phyloP scores from a whole-genome alignment of 345 rosid genomes.

The Rhodamnia rubescens region DNA sequence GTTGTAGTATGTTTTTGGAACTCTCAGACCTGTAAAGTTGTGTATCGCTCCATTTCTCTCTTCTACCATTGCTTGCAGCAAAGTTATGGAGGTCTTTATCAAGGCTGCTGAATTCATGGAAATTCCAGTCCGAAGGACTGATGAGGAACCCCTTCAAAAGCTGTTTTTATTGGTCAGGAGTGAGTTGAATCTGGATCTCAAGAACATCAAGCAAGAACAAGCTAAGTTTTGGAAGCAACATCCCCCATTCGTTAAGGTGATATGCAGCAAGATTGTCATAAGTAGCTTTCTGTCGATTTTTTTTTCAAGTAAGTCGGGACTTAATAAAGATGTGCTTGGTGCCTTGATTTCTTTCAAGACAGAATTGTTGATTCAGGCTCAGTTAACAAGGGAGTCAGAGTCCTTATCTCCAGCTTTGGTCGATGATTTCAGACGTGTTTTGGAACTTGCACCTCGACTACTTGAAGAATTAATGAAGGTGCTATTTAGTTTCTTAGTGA shows the following conservation, averaged over 20 bases:
- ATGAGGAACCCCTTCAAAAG: conserved; percentile 94
- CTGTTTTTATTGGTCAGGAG: conserved; percentile 93
- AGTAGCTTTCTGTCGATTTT: not conserved
- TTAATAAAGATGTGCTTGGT: not conserved
- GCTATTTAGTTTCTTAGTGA: not conserved
- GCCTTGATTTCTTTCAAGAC: conserved; percentile 38
- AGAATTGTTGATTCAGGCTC: conserved; percentile 97
- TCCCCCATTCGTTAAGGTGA: conserved; percentile 91
- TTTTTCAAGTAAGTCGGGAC: not conserved
- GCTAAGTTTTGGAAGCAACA: conserved; percentile 99
- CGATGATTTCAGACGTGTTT: conserved; percentile 71
- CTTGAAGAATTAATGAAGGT: conserved; percentile 98
- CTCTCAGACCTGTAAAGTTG: not conserved
- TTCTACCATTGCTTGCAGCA: conserved; percentile 37
- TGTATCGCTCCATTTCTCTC: not conserved
- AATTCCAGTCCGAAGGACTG: conserved; percentile 93
- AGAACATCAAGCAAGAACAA: conserved; percentile 99
- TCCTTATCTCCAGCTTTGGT: conserved; percentile 69
- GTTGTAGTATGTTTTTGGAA: not conserved
- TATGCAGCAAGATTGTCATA: not conserved
- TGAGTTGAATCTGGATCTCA: conserved; percentile 86
- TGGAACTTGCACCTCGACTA: conserved; percentile 94
- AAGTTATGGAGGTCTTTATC: conserved; percentile 95
- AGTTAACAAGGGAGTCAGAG: conserved; percentile 69
- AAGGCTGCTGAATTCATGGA: conserved; percentile 98